Evolutionary conservation across 140 eudicot species (phyloP), one percentile per base, ranked within the genome.

Genomic region (Cichorium intybus): DNA sequence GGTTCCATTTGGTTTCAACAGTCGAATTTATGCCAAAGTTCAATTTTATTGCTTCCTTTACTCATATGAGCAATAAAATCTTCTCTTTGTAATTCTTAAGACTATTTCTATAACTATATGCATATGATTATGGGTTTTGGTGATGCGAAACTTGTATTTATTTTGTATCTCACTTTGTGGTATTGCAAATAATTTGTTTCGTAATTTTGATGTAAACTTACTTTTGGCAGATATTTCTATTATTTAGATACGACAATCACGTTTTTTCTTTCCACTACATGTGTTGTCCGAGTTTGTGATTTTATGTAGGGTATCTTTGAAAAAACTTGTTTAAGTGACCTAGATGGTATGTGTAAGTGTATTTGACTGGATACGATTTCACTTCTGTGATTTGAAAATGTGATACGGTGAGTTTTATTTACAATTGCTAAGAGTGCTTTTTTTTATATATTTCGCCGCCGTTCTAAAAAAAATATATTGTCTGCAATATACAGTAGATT

Each of bases 281-380:
- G 73, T 74, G 69, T 58, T 66, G 54, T 66, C 56, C 55, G 66
- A 49, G 20, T 4, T 50, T 66, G 29, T 74, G 63, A 74, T 74
- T 74, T 74, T 74, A 74, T 74, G 79, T 74, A 59, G 79, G 79
- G 74, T 50, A 74, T 66, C 64, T 20, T 62, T 39, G n/a, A 18
- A 48, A 62, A 33, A 62, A 35, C 62, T 46, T 27, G 48, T 24
- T 58, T 9, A 17, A 33, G 24, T 24, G 60, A 49, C 50, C 68
- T 46, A 31, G 62, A 31, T 52, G 15, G 22, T 59, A 59, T 59
- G 34, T 17, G 1, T 20, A 39, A 12, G 14, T 60, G 16, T 24
- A 62, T 62, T 61, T 43, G 18, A 18, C 20, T 43, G 5, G 15
- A 43, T 43, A 43, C 4, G 20, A 31, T 57, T 29, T 47, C 57